Percentiles rank a stretch among this genome's conserved stretches.
Conservation (phyloP, 768 basidiomycete genomes). For the Amanita fuliginea region DNA sequence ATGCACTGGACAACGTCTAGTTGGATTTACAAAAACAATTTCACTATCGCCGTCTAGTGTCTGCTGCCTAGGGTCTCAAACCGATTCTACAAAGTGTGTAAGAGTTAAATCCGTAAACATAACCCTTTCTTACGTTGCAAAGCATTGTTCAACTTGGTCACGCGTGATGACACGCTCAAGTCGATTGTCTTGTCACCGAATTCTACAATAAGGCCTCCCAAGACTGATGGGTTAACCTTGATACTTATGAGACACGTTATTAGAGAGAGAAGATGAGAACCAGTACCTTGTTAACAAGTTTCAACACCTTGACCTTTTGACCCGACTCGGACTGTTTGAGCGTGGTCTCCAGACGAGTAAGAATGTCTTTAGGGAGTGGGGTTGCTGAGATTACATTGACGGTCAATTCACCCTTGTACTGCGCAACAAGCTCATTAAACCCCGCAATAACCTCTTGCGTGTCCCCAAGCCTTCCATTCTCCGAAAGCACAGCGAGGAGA, state of each 20-base stretch:
- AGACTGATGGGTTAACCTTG: slow-evolving; percentile 83
- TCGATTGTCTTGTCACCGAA: slow-evolving; percentile 99
- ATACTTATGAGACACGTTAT: slow-evolving; percentile 5
- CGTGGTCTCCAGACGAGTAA: slow-evolving; percentile 69
- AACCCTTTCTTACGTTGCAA: slow-evolving; percentile 56
- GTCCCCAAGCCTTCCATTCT: slow-evolving; percentile 87
- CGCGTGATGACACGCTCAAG: slow-evolving; percentile 85
- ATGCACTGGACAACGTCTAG: neutral
- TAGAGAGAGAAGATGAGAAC: neutral
- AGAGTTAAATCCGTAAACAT: neutral
- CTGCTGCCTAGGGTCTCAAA: slow-evolving; percentile 17
- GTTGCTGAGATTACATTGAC: slow-evolving; percentile 85
- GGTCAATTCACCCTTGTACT: slow-evolving; percentile 88
- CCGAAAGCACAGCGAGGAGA: slow-evolving; percentile 78
- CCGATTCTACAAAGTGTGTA: slow-evolving; percentile 21
- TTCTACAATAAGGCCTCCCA: slow-evolving; percentile 92
- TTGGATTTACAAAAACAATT: neutral
- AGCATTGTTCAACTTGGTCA: slow-evolving; percentile 88
- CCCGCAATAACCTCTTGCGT: slow-evolving; percentile 80
- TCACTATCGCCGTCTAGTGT: neutral
- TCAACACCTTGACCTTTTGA: slow-evolving; percentile 78
- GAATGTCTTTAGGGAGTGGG: slow-evolving; percentile 67
- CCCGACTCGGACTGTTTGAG: slow-evolving; percentile 83
- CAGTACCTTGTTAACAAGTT: slow-evolving; percentile 83
- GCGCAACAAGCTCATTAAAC: slow-evolving; percentile 81